phyloP scores from a whole-genome alignment of 768 basidiomycete genomes.

The Galerina marginata region DNA sequence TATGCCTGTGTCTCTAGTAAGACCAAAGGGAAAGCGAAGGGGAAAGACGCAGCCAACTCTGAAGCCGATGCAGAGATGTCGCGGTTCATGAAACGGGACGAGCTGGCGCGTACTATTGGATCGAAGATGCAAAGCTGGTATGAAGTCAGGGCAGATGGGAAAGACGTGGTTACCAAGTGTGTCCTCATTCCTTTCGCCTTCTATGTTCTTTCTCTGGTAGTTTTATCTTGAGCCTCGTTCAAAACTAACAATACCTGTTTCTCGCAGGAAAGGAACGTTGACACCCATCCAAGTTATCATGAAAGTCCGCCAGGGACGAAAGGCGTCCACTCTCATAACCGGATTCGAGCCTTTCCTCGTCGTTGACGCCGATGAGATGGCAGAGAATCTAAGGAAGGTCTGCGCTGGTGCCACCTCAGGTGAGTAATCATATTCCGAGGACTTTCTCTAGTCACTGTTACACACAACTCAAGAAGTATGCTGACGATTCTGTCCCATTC shows the following conservation, averaged over 20 bases:
- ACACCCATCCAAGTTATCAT: slow-evolving; percentile 71
- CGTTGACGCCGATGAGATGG: slow-evolving; percentile 71
- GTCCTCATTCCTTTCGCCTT: slow-evolving; percentile 26
- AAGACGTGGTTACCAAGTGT: slow-evolving; percentile 65
- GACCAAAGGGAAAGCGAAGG: not conserved
- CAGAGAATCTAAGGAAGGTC: slow-evolving; percentile 74
- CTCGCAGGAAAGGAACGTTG: slow-evolving; percentile 73
- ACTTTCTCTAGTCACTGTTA: not conserved
- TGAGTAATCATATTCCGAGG: slow-evolving; percentile 23
- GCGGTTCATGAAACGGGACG: slow-evolving; percentile 73
- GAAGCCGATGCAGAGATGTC: slow-evolving; percentile 13
- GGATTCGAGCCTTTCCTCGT: slow-evolving; percentile 80
- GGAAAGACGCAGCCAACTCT: slow-evolving; percentile 24
- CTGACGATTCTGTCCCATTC: not conserved
- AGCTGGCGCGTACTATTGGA: slow-evolving; percentile 56
- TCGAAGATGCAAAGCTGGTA: slow-evolving; percentile 82
- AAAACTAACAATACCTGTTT: not conserved
- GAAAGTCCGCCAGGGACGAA: slow-evolving; percentile 81
- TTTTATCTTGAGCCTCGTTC: not conserved
- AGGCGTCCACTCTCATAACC: slow-evolving; percentile 75
- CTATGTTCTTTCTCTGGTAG: not conserved
- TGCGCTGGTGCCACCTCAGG: slow-evolving; percentile 86
- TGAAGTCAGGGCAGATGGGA: slow-evolving; percentile 59
- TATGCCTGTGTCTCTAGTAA: slow-evolving; percentile 32
- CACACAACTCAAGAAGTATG: not conserved